A percentile compares a stretch with the other conserved stretches of the same genome.
phyloP scores from a whole-genome alignment of 495 filamentous ascomycete genomes.

The Stereocaulon alpinum region DNA sequence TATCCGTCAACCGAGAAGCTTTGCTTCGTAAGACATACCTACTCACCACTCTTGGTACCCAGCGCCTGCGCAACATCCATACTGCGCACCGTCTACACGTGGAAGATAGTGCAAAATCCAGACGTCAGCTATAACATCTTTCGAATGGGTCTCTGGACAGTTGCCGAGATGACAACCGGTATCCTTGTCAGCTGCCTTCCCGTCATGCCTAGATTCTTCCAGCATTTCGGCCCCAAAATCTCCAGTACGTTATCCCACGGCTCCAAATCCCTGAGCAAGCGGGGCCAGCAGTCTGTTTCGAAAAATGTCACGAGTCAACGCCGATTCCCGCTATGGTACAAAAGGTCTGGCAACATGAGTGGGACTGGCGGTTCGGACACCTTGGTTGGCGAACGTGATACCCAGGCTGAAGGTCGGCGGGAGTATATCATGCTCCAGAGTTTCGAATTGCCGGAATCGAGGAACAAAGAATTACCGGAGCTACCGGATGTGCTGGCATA shows the following conservation, averaged over 20 bases:
- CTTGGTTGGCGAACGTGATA: too few species aligned
- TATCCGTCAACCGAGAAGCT: background rate
- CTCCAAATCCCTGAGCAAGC: too few species aligned
- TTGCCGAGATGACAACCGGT: constrained; percentile 8
- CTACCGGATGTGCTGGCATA: too few species aligned
- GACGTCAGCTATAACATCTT: constrained; percentile 12
- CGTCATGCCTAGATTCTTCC: constrained; percentile 17
- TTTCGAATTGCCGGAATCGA: too few species aligned
- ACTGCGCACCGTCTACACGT: constrained; percentile 12
- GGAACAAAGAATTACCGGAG: too few species aligned
- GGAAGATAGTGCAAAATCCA: background rate
- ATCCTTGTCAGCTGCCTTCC: constrained; percentile 17
- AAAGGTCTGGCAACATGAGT: too few species aligned
- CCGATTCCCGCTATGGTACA: too few species aligned
- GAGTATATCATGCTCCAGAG: too few species aligned
- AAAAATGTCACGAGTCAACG: too few species aligned
- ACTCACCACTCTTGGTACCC: background rate
- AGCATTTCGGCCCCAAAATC: constrained; percentile 10
- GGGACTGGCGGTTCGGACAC: too few species aligned
- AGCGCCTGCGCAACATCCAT: constrained; percentile 18
- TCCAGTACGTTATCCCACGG: background rate
- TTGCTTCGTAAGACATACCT: background rate
- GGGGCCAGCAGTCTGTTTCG: too few species aligned
- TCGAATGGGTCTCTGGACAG: constrained; percentile 10
- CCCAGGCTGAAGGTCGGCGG: too few species aligned